phyloP scores from a whole-genome alignment of 2,329 filamentous ascomycete species.

The Phaeosphaeriaceae sp. region DNA sequence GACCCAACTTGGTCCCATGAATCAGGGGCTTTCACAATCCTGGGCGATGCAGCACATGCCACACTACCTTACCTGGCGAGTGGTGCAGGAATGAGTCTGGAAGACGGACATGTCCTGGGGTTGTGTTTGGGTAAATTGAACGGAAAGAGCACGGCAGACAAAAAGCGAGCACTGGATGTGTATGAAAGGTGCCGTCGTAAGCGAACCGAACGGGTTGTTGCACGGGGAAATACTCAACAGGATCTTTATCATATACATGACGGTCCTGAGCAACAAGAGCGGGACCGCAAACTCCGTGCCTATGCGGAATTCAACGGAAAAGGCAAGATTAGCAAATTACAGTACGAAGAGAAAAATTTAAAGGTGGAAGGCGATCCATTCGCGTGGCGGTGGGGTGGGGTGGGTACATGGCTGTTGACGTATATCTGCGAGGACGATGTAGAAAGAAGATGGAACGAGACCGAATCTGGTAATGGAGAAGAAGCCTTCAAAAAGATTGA shows the following conservation, averaged over 20 bases:
- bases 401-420: conserved; percentile 44
- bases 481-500: background rate
- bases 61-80: conserved; percentile 68
- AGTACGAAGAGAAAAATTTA: conserved; percentile 28
- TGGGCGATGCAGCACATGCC: conserved; percentile 70
- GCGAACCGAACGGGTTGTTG: conserved; percentile 66
- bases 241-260: conserved; percentile 67
- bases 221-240: conserved; percentile 66
- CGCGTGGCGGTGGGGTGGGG: conserved; percentile 47
- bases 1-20: conserved; percentile 63
- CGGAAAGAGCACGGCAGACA: conserved; percentile 45
- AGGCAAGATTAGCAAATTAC: conserved; percentile 23
- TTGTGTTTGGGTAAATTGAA: conserved; percentile 59
- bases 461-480: conserved; percentile 14
- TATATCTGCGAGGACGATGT: conserved; percentile 46
- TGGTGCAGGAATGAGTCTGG: conserved; percentile 66
- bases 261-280: conserved; percentile 61
- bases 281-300: conserved; percentile 51
- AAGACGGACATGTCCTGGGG: conserved; percentile 65
- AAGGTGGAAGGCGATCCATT: conserved; percentile 39
- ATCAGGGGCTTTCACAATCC: conserved; percentile 62
- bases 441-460: conserved; percentile 34
- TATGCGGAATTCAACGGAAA: conserved; percentile 40
- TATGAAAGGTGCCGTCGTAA: conserved; percentile 66
- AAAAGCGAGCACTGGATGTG: conserved; percentile 49